These are phyloP conservation scores for Macadamia tetraphylla DNA, from an alignment of 164 flowering plant genomes.

Conservation along the genomic window DNA sequence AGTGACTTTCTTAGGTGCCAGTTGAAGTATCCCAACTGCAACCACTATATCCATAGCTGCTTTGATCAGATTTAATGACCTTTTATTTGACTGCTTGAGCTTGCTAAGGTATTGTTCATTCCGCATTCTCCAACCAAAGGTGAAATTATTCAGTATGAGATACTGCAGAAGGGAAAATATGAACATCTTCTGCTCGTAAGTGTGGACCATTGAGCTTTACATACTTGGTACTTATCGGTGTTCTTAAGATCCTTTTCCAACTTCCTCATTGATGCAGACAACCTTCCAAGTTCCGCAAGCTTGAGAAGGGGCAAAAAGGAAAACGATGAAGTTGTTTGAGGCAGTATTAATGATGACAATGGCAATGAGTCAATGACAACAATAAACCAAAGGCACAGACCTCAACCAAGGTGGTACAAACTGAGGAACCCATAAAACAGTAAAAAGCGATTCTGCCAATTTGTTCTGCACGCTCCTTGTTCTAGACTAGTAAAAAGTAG, in stretches of 20 bases:
- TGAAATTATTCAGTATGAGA: neutral
- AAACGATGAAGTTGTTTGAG: neutral
- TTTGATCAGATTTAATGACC: slow-evolving; percentile 73
- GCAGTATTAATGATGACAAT: neutral
- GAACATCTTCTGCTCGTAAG: neutral
- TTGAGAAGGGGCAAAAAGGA: slow-evolving; percentile 21
- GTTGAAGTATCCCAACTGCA: slow-evolving; percentile 87
- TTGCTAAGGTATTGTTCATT: slow-evolving; percentile 64
- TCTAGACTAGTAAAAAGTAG: slow-evolving; percentile 25
- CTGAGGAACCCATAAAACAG: slow-evolving; percentile 93
- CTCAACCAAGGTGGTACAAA: slow-evolving; percentile 79
- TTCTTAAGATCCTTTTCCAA: slow-evolving; percentile 67
- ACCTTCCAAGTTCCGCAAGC: slow-evolving; percentile 91
- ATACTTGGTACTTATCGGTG: slow-evolving; percentile 53
- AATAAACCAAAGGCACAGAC: slow-evolving; percentile 25
- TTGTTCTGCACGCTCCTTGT: slow-evolving; percentile 84
- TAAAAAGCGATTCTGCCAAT: slow-evolving; percentile 85
- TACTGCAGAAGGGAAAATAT: neutral
- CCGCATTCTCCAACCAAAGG: slow-evolving; percentile 35
- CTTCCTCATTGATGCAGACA: slow-evolving; percentile 79
- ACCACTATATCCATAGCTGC: slow-evolving; percentile 78
- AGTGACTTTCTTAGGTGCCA: slow-evolving; percentile 90
- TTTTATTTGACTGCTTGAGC: slow-evolving; percentile 68
- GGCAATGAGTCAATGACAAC: neutral
- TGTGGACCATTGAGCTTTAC: slow-evolving; percentile 3